A percentile compares a stretch with the other conserved stretches of the same genome.
phyloP scores from a whole-genome alignment of 2,329 filamentous ascomycete genomes.

The Cladosporium sp. region DNA sequence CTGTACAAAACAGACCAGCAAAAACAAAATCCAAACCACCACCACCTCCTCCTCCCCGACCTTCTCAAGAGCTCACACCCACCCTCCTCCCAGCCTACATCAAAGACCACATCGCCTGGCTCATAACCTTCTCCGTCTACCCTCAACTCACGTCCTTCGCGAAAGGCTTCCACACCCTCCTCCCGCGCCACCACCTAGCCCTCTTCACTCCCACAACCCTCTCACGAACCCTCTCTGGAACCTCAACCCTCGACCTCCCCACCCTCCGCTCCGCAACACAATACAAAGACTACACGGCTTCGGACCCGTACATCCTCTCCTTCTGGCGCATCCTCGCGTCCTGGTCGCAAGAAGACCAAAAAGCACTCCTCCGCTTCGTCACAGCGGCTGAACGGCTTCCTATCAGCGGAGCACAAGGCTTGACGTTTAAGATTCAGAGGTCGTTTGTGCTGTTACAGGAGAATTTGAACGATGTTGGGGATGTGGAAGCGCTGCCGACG shows the following conservation, averaged over 20 bases:
- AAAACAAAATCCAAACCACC: background rate
- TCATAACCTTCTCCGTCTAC: slow-evolving; percentile 71
- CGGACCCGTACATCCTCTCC: slow-evolving; percentile 64
- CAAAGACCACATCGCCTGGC: slow-evolving; percentile 77
- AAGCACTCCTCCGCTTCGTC: slow-evolving; percentile 83
- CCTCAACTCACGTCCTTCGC: slow-evolving; percentile 78
- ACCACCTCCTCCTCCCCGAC: background rate
- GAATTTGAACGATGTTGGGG: background rate
- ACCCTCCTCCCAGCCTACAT: slow-evolving; percentile 75
- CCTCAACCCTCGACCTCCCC: slow-evolving; percentile 71
- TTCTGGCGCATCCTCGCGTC: slow-evolving; percentile 79
- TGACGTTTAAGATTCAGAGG: slow-evolving; percentile 5
- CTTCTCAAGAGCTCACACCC: slow-evolving; percentile 59
- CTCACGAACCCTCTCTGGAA: slow-evolving; percentile 76
- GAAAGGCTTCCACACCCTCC: slow-evolving; percentile 60
- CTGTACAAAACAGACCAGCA: background rate
- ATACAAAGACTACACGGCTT: slow-evolving; percentile 76
- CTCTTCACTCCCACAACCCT: slow-evolving; percentile 64
- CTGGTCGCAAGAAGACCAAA: slow-evolving; percentile 66
- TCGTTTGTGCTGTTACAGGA: background rate
- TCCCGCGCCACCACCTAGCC: slow-evolving; percentile 15
- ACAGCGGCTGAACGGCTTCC: slow-evolving; percentile 89
- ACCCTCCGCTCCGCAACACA: slow-evolving; percentile 67
- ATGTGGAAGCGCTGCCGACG: slow-evolving; percentile 47
- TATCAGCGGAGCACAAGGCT: slow-evolving; percentile 62